Evolutionary conservation across 1,284 basidiomycete species (phyloP), one percentile per base, ranked within the genome.

Genomic region (Irpex sp.): DNA sequence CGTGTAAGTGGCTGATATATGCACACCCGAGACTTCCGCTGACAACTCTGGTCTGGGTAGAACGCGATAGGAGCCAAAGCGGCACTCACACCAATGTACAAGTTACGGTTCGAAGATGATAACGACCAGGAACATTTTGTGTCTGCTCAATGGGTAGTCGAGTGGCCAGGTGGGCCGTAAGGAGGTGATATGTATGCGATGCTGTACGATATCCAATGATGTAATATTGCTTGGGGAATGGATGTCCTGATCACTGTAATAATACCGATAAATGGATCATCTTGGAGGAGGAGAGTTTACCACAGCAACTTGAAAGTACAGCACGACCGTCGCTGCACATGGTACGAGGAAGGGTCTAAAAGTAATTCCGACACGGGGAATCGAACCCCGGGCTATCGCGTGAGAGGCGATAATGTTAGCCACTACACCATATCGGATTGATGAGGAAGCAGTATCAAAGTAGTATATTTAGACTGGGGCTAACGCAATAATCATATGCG

Each of bases 31-130:
- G 51, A 43, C 35, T 19, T 17, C 2, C n/a, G 37, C 47, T 65
- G 13, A 55, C 61, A 47, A 56, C 37, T 62, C 56, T 59, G 66
- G 55, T 61, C 56, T 59, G 56, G 47, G 8, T 37, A 64, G 64
- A 64, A 58, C 51, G 57, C 35, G 35, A 62, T 17, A 53, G 62
- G 31, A 1, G 31, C 63, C 47, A 66, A 71, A 71, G 77, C 58
- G 81, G 60, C 79, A 11, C 49, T 17, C 8, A 83, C 72, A 71
- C 79, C 84, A 2, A 79, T 78, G 59, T 93, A 93, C 75, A 88
- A 88, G 72, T 80, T 93, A 33, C 90, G 89, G 69, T 93, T 93
- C 66, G 90, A 93, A 70, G 90, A 93, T 64, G 90, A 93, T 65
- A 90, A 92, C 66, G 88, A 91, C 68, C 89, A 90, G 72, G 86